Percentiles rank a stretch among this genome's conserved stretches.
Conservation (phyloP, 495 filamentous ascomycete species). For the Aspergillus coremiiformis region DNA sequence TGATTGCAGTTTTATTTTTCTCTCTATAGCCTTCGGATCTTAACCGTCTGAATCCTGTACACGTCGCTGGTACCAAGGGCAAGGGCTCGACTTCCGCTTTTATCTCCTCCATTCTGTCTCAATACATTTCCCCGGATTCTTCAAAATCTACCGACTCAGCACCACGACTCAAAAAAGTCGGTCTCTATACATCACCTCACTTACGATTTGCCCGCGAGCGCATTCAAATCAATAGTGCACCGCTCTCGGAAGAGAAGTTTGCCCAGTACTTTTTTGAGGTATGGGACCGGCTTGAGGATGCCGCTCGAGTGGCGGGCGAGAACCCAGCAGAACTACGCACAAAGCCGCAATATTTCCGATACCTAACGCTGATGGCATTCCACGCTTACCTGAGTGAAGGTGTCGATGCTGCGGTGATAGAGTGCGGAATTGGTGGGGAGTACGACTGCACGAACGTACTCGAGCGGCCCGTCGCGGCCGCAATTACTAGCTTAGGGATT, state of each 20-base stretch:
- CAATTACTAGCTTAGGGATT: slow-evolving; percentile 80
- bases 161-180: slow-evolving; percentile 50
- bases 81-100: slow-evolving; percentile 59
- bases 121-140: slow-evolving; percentile 43
- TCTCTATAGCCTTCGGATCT: slow-evolving; percentile 64
- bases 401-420: slow-evolving; percentile 77
- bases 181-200: slow-evolving; percentile 85
- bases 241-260: slow-evolving; percentile 69
- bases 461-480: slow-evolving; percentile 59
- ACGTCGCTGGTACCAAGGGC: slow-evolving; percentile 89
- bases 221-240: slow-evolving; percentile 71
- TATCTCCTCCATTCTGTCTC: slow-evolving; percentile 51
- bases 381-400: slow-evolving; percentile 76
- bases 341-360: slow-evolving; percentile 87
- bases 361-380: slow-evolving; percentile 81
- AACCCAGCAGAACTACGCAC: slow-evolving; percentile 38
- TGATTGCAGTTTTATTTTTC: not conserved
- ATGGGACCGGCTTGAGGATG: slow-evolving; percentile 67
- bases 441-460: slow-evolving; percentile 94
- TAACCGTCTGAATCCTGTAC: slow-evolving; percentile 64
- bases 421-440: slow-evolving; percentile 90
- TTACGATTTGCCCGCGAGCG: slow-evolving; percentile 82
- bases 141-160: slow-evolving; percentile 25
- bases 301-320: slow-evolving; percentile 39
- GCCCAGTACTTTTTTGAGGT: slow-evolving; percentile 82